These are phyloP conservation scores for Heterobasidion parviporum DNA, from an alignment of 1,284 basidiomycete species.

Conservation along the genomic window DNA sequence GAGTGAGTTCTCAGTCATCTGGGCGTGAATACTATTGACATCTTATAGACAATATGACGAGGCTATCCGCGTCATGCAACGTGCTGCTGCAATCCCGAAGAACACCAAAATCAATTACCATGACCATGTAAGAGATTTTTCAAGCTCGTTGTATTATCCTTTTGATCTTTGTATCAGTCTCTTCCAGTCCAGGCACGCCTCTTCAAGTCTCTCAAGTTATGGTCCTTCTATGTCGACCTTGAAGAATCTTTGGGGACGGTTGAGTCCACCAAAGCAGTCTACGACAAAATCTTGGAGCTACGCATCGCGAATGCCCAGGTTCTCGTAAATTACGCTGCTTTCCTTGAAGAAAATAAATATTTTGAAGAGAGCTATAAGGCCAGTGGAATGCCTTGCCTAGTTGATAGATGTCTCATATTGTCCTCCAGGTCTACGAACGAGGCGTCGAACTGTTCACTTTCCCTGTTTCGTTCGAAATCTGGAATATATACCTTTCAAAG, in stretches of 20 bases:
- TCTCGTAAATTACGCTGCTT: slow-evolving; percentile 95
- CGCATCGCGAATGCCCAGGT: slow-evolving; percentile 98
- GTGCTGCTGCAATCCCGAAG: slow-evolving; percentile 86
- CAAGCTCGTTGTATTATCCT: background rate
- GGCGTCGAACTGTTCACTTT: slow-evolving; percentile 98
- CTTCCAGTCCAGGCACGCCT: slow-evolving; percentile 84
- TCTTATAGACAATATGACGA: slow-evolving; percentile 85
- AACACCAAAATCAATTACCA: slow-evolving; percentile 91
- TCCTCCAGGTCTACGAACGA: slow-evolving; percentile 80
- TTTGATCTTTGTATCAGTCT: slow-evolving; percentile 33
- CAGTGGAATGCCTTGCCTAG: slow-evolving; percentile 1
- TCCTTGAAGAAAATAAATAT: slow-evolving; percentile 96
- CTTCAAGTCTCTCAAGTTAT: slow-evolving; percentile 97
- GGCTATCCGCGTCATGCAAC: slow-evolving; percentile 89
- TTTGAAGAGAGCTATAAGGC: slow-evolving; percentile 99
- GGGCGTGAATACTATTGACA: slow-evolving; percentile 4
- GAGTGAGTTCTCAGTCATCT: slow-evolving; percentile 51
- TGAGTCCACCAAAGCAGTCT: slow-evolving; percentile 87
- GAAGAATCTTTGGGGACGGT: slow-evolving; percentile 95
- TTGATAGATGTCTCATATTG: slow-evolving; percentile 1
- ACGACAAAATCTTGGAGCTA: slow-evolving; percentile 95
- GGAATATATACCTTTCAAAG: slow-evolving; percentile 98
- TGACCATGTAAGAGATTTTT: slow-evolving; percentile 68
- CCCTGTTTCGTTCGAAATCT: slow-evolving; percentile 97
- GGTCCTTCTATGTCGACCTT: slow-evolving; percentile 98